Evolutionary conservation across 176 grass and related monocot genomes (phyloP), one percentile per base, ranked within the genome.

Genomic region (Pharus latifolius): DNA sequence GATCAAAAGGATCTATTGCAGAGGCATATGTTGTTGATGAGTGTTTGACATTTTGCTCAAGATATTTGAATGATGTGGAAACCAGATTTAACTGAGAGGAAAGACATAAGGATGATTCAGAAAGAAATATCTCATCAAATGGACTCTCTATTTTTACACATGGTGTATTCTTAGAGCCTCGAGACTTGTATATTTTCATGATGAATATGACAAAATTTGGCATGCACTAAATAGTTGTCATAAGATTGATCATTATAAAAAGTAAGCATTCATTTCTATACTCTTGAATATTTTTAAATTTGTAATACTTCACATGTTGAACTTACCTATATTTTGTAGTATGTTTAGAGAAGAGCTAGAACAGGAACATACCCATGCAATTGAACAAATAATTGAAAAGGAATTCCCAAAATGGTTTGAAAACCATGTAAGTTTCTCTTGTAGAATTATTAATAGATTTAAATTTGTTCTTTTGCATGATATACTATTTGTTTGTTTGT

Each of bases 11-110:
- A 3, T 66, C 42, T 1, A 66, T 66, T 46, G 63, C 42, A 18
- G 63, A 49, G 42, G 63, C 43, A 47, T 75, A 60, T 62, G 11
- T 75, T 31, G 54, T 18, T n/a, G 40, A 49, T 5, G 41, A 59
- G 10, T 40, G 25, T 32, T 11, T 73, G 14, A 75, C 29, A 22
- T 75, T 75, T 61, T 75, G 51, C 58, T 56, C 71, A 1, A 75
- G 11, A 12, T 65, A 51, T 2, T 23, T 48, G 46, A 54, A 32
- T 49, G 55, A 61, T 62, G 56, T 62, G 43, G 47, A 48, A 25
- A 75, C 56, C 12, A 75, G 60, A 31, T 35, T 37, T 50, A 76
- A 38, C 25, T 6, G 19, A 5, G 49, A 34, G 4, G 9, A 24
- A 16, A 22, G 72, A 27, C 63, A 63, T 18, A 48, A 37, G 11